Percentiles rank a stretch among this genome's conserved stretches.
phyloP scores from a whole-genome alignment of 768 basidiomycete species.

The Phylloporus scabripes region DNA sequence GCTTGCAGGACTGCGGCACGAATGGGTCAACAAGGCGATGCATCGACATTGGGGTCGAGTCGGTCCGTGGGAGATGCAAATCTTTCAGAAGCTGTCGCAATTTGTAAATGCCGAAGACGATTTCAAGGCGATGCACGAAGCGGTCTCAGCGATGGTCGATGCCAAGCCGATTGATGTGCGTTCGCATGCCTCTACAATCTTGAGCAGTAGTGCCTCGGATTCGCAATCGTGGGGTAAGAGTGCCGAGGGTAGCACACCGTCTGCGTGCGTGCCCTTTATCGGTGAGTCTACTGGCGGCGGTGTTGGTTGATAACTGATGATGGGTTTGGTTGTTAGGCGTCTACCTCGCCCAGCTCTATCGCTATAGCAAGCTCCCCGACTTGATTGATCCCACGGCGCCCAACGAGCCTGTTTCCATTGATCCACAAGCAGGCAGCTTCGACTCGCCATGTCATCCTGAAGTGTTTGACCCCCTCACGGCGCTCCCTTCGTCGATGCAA shows the following conservation, averaged over 20 bases:
- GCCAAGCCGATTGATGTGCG: constrained; percentile 53
- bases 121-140: constrained; percentile 69
- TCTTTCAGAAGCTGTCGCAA: constrained; percentile 64
- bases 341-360: constrained; percentile 68
- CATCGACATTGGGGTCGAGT: constrained; percentile 61
- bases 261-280: constrained; percentile 77
- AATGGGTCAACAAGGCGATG: constrained; percentile 66
- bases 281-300: constrained; percentile 41
- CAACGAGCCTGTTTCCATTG: constrained; percentile 58
- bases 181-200: constrained; percentile 50
- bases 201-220: constrained; percentile 42
- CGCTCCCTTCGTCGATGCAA: constrained; percentile 70
- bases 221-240: constrained; percentile 33
- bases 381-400: constrained; percentile 81
- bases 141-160: constrained; percentile 59
- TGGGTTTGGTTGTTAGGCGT: constrained; percentile 43
- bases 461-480: constrained; percentile 67
- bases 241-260: constrained; percentile 40
- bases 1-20: constrained; percentile 66
- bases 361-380: constrained; percentile 64
- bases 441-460: constrained; percentile 71
- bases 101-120: constrained; percentile 62
- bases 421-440: constrained; percentile 56
- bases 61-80: constrained; percentile 63
- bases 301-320: not conserved